phyloP scores from a whole-genome alignment of 345 rosid genomes.

The Orychophragmus violaceus region DNA sequence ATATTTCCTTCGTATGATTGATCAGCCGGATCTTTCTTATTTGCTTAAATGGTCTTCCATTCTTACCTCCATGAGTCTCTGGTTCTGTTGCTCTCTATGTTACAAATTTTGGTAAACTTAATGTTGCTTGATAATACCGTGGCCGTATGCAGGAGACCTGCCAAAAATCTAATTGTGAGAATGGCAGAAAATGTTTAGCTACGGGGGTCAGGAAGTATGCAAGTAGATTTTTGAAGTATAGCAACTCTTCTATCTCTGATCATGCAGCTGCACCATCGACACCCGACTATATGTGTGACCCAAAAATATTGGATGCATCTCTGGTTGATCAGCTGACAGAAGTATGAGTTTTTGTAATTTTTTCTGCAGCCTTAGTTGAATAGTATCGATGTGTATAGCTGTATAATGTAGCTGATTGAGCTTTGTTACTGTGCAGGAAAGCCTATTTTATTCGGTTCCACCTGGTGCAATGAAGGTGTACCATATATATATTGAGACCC shows the following conservation, averaged over 20 bases:
- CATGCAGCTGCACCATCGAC: slow-evolving; percentile 62
- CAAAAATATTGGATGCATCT: slow-evolving; percentile 49
- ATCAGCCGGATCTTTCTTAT: not conserved
- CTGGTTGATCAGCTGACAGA: slow-evolving; percentile 77
- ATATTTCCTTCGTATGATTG: not conserved
- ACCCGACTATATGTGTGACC: slow-evolving; percentile 51
- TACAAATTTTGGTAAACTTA: slow-evolving; percentile 6
- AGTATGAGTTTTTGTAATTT: slow-evolving; percentile 41
- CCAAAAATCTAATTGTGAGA: slow-evolving; percentile 35
- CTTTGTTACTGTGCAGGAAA: slow-evolving; percentile 58
- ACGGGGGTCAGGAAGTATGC: slow-evolving; percentile 67
- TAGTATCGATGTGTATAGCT: not conserved
- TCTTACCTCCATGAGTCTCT: slow-evolving; percentile 1
- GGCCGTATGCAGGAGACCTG: slow-evolving; percentile 43
- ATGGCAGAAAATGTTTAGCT: slow-evolving; percentile 31
- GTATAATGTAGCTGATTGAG: slow-evolving; percentile 13
- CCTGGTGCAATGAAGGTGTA: slow-evolving; percentile 77
- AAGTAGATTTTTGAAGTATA: slow-evolving; percentile 62
- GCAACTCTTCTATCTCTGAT: slow-evolving; percentile 40
- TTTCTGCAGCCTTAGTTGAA: slow-evolving; percentile 8
- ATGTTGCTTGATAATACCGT: slow-evolving; percentile 4
- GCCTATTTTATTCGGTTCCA: slow-evolving; percentile 86
- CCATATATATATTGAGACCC: slow-evolving; percentile 73
- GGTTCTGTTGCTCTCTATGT: slow-evolving; percentile 1
- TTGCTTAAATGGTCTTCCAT: not conserved